A percentile compares a stretch with the other conserved stretches of the same genome.
Evolutionary conservation across 345 rosid genomes (phyloP).

Genomic region (Kernera saxatilis): DNA sequence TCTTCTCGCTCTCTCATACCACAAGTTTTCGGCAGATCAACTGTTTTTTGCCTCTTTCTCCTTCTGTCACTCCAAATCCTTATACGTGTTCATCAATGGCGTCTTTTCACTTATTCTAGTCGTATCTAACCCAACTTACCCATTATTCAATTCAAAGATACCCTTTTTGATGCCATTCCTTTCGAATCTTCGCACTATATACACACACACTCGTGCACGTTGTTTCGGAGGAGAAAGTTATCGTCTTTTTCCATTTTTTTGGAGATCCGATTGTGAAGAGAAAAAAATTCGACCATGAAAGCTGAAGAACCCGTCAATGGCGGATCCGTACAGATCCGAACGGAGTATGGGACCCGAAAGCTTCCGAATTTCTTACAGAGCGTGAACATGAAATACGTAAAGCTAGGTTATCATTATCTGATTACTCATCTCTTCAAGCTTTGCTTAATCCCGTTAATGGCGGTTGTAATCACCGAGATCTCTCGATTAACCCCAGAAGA

Average conservation of each 20-base stretch:
- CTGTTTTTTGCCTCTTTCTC: neutral
- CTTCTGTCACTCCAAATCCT: neutral
- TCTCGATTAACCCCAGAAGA: conserved; percentile 61
- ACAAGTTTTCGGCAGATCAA: conserved; percentile 2
- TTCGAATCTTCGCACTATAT: neutral
- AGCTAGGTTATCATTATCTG: conserved; percentile 81
- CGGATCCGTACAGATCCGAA: conserved; percentile 66
- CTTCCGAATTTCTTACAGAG: conserved; percentile 85
- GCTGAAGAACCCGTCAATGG: conserved; percentile 24
- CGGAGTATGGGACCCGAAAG: conserved; percentile 29
- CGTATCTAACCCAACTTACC: conserved; percentile 17
- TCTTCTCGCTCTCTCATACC: neutral
- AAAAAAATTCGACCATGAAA: conserved; percentile 36
- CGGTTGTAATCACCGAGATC: conserved; percentile 45
- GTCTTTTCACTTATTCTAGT: neutral
- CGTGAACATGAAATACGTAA: conserved; percentile 83
- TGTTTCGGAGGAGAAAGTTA: neutral
- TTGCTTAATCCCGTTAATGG: conserved; percentile 66
- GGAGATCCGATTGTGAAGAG: neutral
- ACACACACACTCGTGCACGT: neutral
- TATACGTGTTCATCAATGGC: conserved; percentile 28
- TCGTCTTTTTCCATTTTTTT: neutral
- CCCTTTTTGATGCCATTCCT: neutral
- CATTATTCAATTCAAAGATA: neutral
- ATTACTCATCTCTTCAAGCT: conserved; percentile 64